These are phyloP conservation scores for Chromera velia DNA, from an alignment of 73 alveolate species.

Conservation along the genomic window DNA sequence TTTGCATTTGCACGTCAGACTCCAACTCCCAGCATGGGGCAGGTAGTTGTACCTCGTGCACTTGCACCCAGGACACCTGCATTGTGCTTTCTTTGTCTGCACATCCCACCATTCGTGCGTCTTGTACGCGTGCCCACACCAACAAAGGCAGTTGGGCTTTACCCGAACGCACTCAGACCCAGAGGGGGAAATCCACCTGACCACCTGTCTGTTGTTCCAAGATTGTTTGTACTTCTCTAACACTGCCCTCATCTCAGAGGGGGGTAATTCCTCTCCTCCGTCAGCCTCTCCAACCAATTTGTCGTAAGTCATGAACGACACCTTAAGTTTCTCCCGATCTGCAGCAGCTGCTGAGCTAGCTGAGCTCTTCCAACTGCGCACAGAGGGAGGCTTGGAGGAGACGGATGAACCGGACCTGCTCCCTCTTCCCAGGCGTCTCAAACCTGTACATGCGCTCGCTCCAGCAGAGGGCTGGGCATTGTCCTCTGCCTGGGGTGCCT, in stretches of 20 bases:
- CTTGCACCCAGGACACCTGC: slow-evolving; percentile 17
- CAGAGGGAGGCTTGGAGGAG: too few relatives aligned
- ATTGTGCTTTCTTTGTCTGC: slow-evolving; percentile 6
- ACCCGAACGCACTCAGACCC: slow-evolving; percentile 8
- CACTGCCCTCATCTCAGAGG: not conserved
- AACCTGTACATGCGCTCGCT: too few relatives aligned
- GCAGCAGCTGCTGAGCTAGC: too few relatives aligned
- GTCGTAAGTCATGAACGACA: too few relatives aligned
- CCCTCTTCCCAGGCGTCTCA: too few relatives aligned
- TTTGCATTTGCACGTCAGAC: slow-evolving; percentile 12
- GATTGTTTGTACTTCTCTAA: slow-evolving; percentile 9
- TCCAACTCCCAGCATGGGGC: slow-evolving; percentile 17
- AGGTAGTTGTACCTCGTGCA: slow-evolving; percentile 12
- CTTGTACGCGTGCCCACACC: slow-evolving; percentile 13
- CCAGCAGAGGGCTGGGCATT: too few relatives aligned
- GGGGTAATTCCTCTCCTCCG: slow-evolving; percentile 13
- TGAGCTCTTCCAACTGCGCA: too few relatives aligned
- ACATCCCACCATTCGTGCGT: slow-evolving; percentile 26
- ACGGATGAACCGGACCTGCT: too few relatives aligned
- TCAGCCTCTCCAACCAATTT: slow-evolving; percentile 24
- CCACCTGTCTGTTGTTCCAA: slow-evolving; percentile 15
- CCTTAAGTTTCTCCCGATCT: too few relatives aligned
- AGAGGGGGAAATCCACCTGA: not conserved
- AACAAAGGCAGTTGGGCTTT: slow-evolving; percentile 9
- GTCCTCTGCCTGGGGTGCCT: too few relatives aligned